Percentiles rank a stretch among this genome's conserved stretches.
Evolutionary conservation across 257 asterid genomes (phyloP).

Genomic region (Hygrophila difformis): DNA sequence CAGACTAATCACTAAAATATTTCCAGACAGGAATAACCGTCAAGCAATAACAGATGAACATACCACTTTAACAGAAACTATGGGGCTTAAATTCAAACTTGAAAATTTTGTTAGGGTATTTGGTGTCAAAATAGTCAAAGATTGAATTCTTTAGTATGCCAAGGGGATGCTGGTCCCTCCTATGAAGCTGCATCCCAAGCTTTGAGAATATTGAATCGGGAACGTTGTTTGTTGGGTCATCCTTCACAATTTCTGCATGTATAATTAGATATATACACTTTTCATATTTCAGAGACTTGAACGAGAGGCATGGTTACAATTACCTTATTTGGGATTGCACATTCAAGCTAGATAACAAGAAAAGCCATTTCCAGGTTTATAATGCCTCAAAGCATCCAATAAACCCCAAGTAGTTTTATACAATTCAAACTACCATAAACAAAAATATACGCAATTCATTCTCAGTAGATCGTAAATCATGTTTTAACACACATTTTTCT

Average conservation of each 20-base stretch:
- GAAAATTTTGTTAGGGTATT: slow-evolving; percentile 56
- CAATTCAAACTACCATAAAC: not conserved
- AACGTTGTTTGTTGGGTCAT: slow-evolving; percentile 85
- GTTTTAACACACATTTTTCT: too few species aligned
- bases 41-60: not conserved
- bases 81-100: slow-evolving; percentile 77
- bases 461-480: too few species aligned
- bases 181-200: slow-evolving; percentile 91
- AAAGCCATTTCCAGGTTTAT: not conserved
- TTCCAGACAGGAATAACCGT: too few species aligned
- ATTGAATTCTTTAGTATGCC: slow-evolving; percentile 86
- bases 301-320: not conserved
- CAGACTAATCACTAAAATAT: too few species aligned
- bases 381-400: not conserved
- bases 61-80: slow-evolving; percentile 76
- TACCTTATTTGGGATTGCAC: not conserved
- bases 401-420: not conserved
- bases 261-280: slow-evolving; percentile 2
- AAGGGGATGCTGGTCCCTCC: slow-evolving; percentile 86
- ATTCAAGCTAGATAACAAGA: not conserved
- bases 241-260: slow-evolving; percentile 74
- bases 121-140: slow-evolving; percentile 71
- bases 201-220: slow-evolving; percentile 82
- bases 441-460: not conserved
- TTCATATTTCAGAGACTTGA: not conserved